These are phyloP conservation scores for Scorias spongiosa DNA, from an alignment of 2,329 filamentous ascomycete species.

Conservation along the genomic window DNA sequence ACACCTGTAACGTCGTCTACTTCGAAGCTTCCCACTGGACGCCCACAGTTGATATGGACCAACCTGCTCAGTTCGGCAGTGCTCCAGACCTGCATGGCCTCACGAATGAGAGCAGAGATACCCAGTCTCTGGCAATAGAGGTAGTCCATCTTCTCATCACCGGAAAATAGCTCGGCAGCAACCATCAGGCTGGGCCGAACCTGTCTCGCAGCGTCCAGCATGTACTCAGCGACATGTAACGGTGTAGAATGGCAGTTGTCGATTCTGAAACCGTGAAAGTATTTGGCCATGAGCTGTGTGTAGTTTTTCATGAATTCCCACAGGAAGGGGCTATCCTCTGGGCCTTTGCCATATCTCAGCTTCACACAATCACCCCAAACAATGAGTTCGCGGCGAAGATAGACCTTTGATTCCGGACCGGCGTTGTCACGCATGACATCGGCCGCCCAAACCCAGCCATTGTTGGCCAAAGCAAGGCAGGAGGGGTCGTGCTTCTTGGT, in stretches of 20 bases:
- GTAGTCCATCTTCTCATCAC: conserved; percentile 90
- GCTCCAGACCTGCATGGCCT: conserved; percentile 98
- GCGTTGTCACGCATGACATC: conserved; percentile 91
- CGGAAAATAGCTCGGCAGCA: conserved; percentile 88
- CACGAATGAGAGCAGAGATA: conserved; percentile 78
- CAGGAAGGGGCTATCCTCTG: conserved; percentile 76
- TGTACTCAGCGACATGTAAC: conserved; percentile 82
- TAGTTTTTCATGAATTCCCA: conserved; percentile 96
- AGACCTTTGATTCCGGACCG: conserved; percentile 76
- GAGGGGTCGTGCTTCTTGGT: conserved; percentile 63
- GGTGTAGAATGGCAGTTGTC: conserved; percentile 98
- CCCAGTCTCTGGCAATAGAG: conserved; percentile 88
- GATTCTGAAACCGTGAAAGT: conserved; percentile 89
- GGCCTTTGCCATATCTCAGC: conserved; percentile 68
- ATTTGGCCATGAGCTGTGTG: conserved; percentile 79
- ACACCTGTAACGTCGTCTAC: conserved; percentile 66
- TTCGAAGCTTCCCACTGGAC: conserved; percentile 93
- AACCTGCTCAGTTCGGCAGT: conserved; percentile 83
- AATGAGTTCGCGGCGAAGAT: conserved; percentile 89
- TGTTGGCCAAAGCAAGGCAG: conserved; percentile 76
- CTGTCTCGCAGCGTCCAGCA: conserved; percentile 81
- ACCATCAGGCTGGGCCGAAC: conserved; percentile 81
- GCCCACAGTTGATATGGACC: conserved; percentile 83
- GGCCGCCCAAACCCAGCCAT: conserved; percentile 97
- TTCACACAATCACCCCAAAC: conserved; percentile 99